Evolutionary conservation across 345 rosid genomes (phyloP).

Genomic region (Corchorus olitorius): DNA sequence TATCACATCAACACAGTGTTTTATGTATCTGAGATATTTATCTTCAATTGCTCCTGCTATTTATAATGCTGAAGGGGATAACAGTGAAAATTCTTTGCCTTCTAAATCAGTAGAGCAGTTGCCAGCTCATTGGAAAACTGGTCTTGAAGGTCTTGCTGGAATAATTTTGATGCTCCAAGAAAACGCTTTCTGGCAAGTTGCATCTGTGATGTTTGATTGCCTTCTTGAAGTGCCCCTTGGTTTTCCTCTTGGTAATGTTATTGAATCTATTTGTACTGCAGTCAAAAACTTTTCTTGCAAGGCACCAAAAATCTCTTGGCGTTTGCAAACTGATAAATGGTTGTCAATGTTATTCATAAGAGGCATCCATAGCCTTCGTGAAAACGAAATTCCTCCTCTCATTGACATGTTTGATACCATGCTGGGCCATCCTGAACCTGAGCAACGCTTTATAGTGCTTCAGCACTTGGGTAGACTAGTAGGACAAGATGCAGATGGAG

Average conservation of each 20-base stretch:
- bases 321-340: conserved; percentile 74
- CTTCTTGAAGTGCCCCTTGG: conserved; percentile 53
- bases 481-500: conserved; percentile 53
- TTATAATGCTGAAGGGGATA: conserved; percentile 40
- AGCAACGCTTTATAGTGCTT: conserved; percentile 71
- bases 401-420: conserved; percentile 55
- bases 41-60: conserved; percentile 40
- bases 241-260: conserved; percentile 46
- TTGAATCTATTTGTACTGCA: conserved; percentile 48
- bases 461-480: conserved; percentile 63
- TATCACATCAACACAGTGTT: conserved; percentile 55
- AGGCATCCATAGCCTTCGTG: conserved; percentile 48
- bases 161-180: conserved; percentile 46
- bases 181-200: conserved; percentile 71
- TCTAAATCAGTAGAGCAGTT: conserved; percentile 37
- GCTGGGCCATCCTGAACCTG: conserved; percentile 79
- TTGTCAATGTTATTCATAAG: conserved; percentile 48
- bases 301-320: conserved; percentile 81
- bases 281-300: conserved; percentile 46
- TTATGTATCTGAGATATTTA: conserved; percentile 58
- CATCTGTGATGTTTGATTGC: conserved; percentile 67
- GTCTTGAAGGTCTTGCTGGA: conserved; percentile 61
- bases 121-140: conserved; percentile 45
- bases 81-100: conserved; percentile 31
- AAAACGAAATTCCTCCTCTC: conserved; percentile 51